Conservation (phyloP, 208 protist species). For the Trypanosoma platydactyli region DNA sequence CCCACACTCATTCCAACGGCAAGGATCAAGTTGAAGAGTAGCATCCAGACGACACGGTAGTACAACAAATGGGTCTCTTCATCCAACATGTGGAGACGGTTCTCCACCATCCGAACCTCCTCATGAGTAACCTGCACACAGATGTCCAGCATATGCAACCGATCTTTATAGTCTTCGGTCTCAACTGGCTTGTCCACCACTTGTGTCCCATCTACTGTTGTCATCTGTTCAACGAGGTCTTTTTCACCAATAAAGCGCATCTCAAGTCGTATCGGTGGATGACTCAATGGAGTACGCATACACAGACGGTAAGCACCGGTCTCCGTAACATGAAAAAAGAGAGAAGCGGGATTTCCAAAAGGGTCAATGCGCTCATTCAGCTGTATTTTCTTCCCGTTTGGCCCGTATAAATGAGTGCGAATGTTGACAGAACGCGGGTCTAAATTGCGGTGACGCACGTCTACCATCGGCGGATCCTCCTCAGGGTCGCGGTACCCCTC, state of each 20-base stretch:
- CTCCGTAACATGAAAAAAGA: conserved; percentile 66
- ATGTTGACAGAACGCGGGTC: conserved; percentile 56
- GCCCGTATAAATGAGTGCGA: conserved; percentile 47
- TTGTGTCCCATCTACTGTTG: conserved; percentile 45
- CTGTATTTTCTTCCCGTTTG: conserved; percentile 34
- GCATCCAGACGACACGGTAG: conserved; percentile 44
- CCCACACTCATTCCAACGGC: conserved; percentile 40
- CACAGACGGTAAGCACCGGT: conserved; percentile 72
- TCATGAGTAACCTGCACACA: conserved; percentile 58
- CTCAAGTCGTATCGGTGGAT: conserved; percentile 63
- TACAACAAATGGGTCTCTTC: conserved; percentile 47
- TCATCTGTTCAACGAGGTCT: conserved; percentile 52
- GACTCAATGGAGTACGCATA: conserved; percentile 47
- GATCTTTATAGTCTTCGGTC: conserved; percentile 54
- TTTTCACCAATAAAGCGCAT: conserved; percentile 62
- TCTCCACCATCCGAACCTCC: conserved; percentile 58
- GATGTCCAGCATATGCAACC: conserved; percentile 59
- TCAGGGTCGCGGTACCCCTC: conserved; percentile 63
- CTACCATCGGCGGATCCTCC: conserved; percentile 54
- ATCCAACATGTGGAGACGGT: conserved; percentile 55
- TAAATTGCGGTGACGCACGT: conserved; percentile 57
- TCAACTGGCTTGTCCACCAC: conserved; percentile 70
- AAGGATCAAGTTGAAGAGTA: conserved; percentile 57
- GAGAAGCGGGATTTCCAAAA: conserved; percentile 41
- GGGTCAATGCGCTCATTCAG: conserved; percentile 37